These are phyloP conservation scores for Thalassia testudinum DNA, from an alignment of 116 monocot genomes.

Conservation along the genomic window DNA sequence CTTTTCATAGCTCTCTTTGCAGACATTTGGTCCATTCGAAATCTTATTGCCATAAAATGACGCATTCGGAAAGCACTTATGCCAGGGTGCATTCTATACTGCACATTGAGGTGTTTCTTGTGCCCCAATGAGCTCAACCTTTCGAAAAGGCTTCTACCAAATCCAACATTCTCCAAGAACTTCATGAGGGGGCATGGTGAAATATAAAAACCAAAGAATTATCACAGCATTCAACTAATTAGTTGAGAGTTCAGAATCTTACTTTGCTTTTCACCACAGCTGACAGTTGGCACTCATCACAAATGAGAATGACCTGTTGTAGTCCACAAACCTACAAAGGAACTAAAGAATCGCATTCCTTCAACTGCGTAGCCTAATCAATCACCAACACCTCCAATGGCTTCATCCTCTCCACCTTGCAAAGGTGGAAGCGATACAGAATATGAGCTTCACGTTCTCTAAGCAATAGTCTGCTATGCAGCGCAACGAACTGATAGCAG, in stretches of 20 bases:
- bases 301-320: slow-evolving; percentile 27
- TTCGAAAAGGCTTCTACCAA: slow-evolving; percentile 31
- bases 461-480: slow-evolving; percentile 5
- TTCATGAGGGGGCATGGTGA: slow-evolving; percentile 4
- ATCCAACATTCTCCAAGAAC: slow-evolving; percentile 25
- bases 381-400: slow-evolving; percentile 33
- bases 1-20: not conserved
- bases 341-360: slow-evolving; percentile 48
- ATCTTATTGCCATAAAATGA: slow-evolving; percentile 3
- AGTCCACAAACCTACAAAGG: slow-evolving; percentile 22
- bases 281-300: slow-evolving; percentile 46
- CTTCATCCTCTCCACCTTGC: slow-evolving; percentile 11
- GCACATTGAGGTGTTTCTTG: slow-evolving; percentile 26
- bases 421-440: slow-evolving; percentile 19
- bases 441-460: not conserved
- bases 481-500: not conserved
- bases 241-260: too few species aligned
- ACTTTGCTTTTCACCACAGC: slow-evolving; percentile 56
- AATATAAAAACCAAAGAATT: not conserved
- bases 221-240: too few species aligned
- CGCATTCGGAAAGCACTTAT: slow-evolving; percentile 32
- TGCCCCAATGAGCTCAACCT: slow-evolving; percentile 21
- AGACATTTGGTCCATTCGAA: slow-evolving; percentile 33
- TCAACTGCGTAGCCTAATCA: slow-evolving; percentile 61
- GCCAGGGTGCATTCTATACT: slow-evolving; percentile 44